Evolutionary conservation across 139 green algal species (phyloP).

Genomic region (Ettlia oleoabundans): DNA sequence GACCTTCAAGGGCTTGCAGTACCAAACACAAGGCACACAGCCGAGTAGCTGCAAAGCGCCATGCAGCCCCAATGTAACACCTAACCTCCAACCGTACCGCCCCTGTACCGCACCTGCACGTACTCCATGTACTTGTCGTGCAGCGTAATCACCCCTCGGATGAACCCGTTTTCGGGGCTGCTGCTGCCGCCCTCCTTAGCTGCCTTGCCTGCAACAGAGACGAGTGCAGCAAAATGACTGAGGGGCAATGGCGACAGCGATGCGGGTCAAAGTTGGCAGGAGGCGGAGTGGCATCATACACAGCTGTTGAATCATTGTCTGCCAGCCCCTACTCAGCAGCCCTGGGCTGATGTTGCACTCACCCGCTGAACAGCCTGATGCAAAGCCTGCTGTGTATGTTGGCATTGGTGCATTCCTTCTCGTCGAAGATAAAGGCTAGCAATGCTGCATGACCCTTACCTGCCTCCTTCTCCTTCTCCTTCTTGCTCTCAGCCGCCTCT

Average conservation of each 20-base stretch:
- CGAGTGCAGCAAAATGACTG: not conserved
- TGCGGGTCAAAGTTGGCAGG: not conserved
- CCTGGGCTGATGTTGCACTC: not conserved
- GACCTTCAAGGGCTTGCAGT: too few relatives aligned
- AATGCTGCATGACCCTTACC: conserved; percentile 34
- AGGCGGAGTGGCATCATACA: not conserved
- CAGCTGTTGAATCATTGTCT: not conserved
- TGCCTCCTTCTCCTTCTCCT: conserved; percentile 71
- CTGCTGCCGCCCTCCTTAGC: conserved; percentile 29
- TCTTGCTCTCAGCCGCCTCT: conserved; percentile 72
- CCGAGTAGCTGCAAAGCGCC: too few relatives aligned
- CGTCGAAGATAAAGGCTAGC: not conserved
- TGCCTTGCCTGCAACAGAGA: conserved; percentile 10
- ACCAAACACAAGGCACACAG: too few relatives aligned
- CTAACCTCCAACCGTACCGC: conserved; percentile 90
- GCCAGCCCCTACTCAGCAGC: too few relatives aligned
- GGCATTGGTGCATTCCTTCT: too few relatives aligned
- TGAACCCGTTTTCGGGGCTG: conserved; percentile 88
- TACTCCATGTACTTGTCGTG: conserved; percentile 93
- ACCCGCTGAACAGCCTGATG: not conserved
- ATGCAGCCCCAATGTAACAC: conserved; percentile 85
- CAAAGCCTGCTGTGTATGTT: too few relatives aligned
- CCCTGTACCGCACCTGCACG: conserved; percentile 24
- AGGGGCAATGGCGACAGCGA: not conserved
- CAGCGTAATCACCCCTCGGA: conserved; percentile 89